These are phyloP conservation scores for Leccinum incarnatum DNA, from an alignment of 768 basidiomycete species.

Conservation along the genomic window DNA sequence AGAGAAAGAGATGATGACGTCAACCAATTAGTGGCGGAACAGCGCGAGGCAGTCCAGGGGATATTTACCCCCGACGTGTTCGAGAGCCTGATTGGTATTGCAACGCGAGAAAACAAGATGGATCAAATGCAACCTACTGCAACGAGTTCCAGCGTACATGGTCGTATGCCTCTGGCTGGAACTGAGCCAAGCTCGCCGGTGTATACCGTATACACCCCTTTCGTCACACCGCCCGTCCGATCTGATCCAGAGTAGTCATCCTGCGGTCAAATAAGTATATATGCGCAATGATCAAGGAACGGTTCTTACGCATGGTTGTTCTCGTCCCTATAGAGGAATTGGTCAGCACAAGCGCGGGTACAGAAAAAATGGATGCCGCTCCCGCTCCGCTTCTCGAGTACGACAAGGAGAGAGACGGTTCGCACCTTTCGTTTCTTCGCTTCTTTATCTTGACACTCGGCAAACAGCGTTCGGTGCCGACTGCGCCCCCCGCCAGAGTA, in stretches of 20 bases:
- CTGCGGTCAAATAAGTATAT: slow-evolving; percentile 45
- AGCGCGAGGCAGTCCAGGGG: slow-evolving; percentile 67
- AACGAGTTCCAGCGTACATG: slow-evolving; percentile 54
- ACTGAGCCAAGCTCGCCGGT: slow-evolving; percentile 58
- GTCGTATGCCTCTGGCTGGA: slow-evolving; percentile 70
- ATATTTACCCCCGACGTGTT: slow-evolving; percentile 52
- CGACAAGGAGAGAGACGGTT: slow-evolving; percentile 51
- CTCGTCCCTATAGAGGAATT: slow-evolving; percentile 56
- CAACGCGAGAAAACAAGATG: slow-evolving; percentile 1
- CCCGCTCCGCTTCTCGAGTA: slow-evolving; percentile 41
- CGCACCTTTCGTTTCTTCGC: slow-evolving; percentile 4
- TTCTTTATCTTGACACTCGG: not conserved
- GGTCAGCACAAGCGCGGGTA: slow-evolving; percentile 10
- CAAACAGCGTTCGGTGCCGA: slow-evolving; percentile 52
- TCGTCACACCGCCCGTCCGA: slow-evolving; percentile 64
- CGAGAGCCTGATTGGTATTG: slow-evolving; percentile 48
- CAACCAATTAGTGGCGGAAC: slow-evolving; percentile 78
- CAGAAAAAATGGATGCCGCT: slow-evolving; percentile 32
- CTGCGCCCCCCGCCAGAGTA: slow-evolving; percentile 32
- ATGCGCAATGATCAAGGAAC: slow-evolving; percentile 36
- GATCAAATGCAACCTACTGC: slow-evolving; percentile 42
- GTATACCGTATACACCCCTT: slow-evolving; percentile 74
- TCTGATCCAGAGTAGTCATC: slow-evolving; percentile 79
- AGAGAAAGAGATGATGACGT: slow-evolving; percentile 64
- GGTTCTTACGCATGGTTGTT: slow-evolving; percentile 70